Evolutionary conservation across 2,329 filamentous ascomycete species (phyloP).

Genomic region (Lachnum nothofagi): DNA sequence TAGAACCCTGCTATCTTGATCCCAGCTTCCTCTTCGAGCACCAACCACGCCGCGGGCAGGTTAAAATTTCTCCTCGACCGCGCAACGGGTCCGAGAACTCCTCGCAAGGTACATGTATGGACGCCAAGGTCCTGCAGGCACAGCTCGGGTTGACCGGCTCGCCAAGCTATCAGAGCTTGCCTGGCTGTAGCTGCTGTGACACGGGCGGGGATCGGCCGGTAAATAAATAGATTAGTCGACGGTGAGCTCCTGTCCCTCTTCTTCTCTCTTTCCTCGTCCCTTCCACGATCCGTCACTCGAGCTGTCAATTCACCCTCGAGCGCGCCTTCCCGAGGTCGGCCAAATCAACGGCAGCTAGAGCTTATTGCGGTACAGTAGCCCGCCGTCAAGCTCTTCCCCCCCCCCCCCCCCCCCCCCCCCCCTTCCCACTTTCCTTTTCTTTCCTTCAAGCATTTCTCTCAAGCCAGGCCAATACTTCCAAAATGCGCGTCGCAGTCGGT

Average conservation of each 20-base stretch:
- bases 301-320: too few species aligned
- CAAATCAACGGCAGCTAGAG: background rate
- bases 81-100: too few species aligned
- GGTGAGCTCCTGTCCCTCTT: background rate
- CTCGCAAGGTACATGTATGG: too few species aligned
- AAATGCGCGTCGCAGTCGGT: background rate
- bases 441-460: background rate
- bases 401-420: background rate
- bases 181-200: too few species aligned
- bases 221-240: background rate
- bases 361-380: too few species aligned
- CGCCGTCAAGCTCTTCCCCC: too few species aligned
- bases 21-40: conserved; percentile 4
- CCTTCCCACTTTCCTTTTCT: conserved; percentile 1
- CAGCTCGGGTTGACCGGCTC: too few species aligned
- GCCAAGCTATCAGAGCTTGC: too few species aligned
- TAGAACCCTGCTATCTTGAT: background rate
- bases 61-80: background rate
- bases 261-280: background rate
- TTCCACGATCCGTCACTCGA: background rate
- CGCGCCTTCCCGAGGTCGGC: background rate
- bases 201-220: background rate
- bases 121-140: too few species aligned
- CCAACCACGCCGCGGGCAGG: background rate
- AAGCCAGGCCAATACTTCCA: background rate